phyloP scores from a whole-genome alignment of 768 basidiomycete species.

The Naganishia friedmannii region DNA sequence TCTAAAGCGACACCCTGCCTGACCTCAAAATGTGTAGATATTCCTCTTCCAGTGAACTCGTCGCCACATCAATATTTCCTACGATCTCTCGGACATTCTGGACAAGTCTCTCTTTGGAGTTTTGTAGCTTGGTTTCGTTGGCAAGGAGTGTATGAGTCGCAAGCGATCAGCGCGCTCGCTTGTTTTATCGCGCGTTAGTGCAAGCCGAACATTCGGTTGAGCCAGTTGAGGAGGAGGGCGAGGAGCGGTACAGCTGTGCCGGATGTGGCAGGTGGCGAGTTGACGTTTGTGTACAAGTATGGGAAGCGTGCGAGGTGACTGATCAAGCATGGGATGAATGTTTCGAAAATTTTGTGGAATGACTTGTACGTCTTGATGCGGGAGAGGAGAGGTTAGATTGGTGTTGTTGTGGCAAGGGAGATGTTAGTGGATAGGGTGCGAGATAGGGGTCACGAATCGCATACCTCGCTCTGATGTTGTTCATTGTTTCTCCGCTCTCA shows the following conservation, averaged over 20 bases:
- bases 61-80: constrained; percentile 76
- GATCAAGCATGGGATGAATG: constrained; percentile 78
- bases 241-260: constrained; percentile 60
- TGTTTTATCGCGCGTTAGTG: constrained; percentile 93
- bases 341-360: constrained; percentile 77
- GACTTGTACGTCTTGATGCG: constrained; percentile 79
- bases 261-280: constrained; percentile 35
- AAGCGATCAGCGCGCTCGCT: constrained; percentile 89
- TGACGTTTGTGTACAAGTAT: constrained; percentile 65
- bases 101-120: constrained; percentile 81
- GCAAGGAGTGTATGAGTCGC: constrained; percentile 68
- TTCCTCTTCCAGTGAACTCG: constrained; percentile 77
- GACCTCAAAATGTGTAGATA: constrained; percentile 73
- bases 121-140: constrained; percentile 80
- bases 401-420: constrained; percentile 49
- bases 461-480: constrained; percentile 59
- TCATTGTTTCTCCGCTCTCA: constrained; percentile 81
- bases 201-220: constrained; percentile 89
- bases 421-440: too few relatives aligned
- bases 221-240: constrained; percentile 81
- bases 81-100: constrained; percentile 73
- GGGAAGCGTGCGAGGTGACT: constrained; percentile 75
- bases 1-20: constrained; percentile 62
- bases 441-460: not conserved
- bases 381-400: constrained; percentile 85